These are phyloP conservation scores for Ormosia emarginata DNA, from an alignment of 306 rosid genomes.

Conservation along the genomic window DNA sequence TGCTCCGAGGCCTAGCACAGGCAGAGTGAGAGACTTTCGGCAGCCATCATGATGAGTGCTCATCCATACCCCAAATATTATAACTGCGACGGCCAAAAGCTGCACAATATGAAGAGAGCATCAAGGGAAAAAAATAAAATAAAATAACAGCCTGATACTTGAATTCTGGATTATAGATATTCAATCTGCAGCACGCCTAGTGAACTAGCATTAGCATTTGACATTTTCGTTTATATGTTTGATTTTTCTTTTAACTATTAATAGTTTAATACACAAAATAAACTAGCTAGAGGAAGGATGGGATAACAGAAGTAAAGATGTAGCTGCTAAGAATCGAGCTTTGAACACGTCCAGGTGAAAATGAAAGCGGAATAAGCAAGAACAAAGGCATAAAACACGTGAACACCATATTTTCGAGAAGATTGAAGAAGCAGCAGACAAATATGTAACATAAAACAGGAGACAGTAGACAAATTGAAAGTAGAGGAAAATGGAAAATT, in stretches of 20 bases:
- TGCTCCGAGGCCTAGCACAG: conserved; percentile 73
- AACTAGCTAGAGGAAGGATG: background rate
- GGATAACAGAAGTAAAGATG: background rate
- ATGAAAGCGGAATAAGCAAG: background rate
- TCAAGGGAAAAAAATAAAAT: background rate
- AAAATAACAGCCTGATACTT: background rate
- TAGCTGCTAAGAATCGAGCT: conserved; percentile 13
- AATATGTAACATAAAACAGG: too few species aligned
- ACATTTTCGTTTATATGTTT: background rate
- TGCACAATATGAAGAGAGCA: conserved; percentile 33
- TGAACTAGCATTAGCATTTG: too few species aligned
- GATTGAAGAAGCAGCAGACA: background rate
- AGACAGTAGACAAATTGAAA: background rate
- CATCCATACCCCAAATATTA: conserved; percentile 91
- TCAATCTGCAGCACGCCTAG: too few species aligned
- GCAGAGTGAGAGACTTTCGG: conserved; percentile 79
- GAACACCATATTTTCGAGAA: background rate
- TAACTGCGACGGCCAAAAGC: conserved; percentile 71
- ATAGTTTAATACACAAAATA: background rate
- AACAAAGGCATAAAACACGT: background rate
- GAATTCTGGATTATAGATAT: background rate
- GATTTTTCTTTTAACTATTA: background rate
- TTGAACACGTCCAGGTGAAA: background rate
- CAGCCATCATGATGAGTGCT: conserved; percentile 80
- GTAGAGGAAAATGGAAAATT: background rate